Evolutionary conservation across 306 rosid genomes (phyloP).

Genomic region (Carpinus fangiana): DNA sequence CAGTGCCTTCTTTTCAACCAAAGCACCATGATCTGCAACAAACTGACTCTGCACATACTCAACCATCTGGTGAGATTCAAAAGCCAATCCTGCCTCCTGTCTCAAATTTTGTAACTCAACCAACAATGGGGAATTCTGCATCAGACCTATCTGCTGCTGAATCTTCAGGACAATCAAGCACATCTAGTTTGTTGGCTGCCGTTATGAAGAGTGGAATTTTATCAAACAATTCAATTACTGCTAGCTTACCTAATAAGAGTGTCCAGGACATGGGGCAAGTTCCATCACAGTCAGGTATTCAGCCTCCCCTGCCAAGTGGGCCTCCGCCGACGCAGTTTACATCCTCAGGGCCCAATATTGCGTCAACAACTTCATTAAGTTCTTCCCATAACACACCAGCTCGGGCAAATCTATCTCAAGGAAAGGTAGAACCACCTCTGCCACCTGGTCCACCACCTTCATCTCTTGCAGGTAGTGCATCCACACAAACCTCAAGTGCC

Average conservation of each 20-base stretch:
- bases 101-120: conserved; percentile 22
- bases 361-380: conserved; percentile 44
- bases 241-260: conserved; percentile 41
- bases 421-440: conserved; percentile 46
- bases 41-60: conserved; percentile 38
- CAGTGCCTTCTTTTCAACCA: conserved; percentile 43
- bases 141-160: conserved; percentile 34
- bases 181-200: conserved; percentile 71
- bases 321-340: conserved; percentile 37
- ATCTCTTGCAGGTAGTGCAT: conserved; percentile 41
- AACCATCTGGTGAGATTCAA: conserved; percentile 42
- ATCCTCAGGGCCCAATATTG: conserved; percentile 37
- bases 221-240: conserved; percentile 42
- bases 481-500: conserved; percentile 47
- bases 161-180: conserved; percentile 53
- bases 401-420: conserved; percentile 29
- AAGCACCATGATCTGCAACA: conserved; percentile 37
- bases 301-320: conserved; percentile 43
- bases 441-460: conserved; percentile 43
- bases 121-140: conserved; percentile 28
- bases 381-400: conserved; percentile 40
- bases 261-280: conserved; percentile 40
- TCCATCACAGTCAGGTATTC: conserved; percentile 43
- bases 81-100: conserved; percentile 33
- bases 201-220: conserved; percentile 74